Percentiles rank a stretch among this genome's conserved stretches.
phyloP scores from a whole-genome alignment of 371 early-diverging fungal genomes.

The Lichtheimia ornata region DNA sequence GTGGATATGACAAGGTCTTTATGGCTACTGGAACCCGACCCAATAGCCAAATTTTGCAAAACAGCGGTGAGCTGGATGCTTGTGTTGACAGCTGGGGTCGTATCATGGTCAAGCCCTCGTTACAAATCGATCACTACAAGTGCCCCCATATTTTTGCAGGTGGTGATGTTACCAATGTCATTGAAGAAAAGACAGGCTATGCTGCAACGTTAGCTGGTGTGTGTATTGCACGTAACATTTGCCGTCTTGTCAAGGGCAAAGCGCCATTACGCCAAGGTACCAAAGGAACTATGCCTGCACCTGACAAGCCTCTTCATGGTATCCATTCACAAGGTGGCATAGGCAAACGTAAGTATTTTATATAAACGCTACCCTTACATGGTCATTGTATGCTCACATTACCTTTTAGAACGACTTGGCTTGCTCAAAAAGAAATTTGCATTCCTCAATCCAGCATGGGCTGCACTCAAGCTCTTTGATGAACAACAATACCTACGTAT shows the following conservation, averaged over 20 bases:
- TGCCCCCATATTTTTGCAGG: constrained; percentile 66
- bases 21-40: constrained; percentile 43
- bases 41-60: constrained; percentile 30
- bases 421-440: constrained; percentile 25
- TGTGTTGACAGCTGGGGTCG: constrained; percentile 34
- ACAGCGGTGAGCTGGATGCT: constrained; percentile 15
- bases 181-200: constrained; percentile 63
- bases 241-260: constrained; percentile 47
- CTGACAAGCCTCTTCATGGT: constrained; percentile 37
- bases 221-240: constrained; percentile 50
- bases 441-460: constrained; percentile 28
- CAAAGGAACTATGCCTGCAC: constrained; percentile 39
- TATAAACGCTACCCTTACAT: background rate
- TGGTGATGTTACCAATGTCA: constrained; percentile 64
- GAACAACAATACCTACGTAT: constrained; percentile 25
- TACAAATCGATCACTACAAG: constrained; percentile 59
- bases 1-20: constrained; percentile 35
- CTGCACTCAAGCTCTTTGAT: constrained; percentile 32
- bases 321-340: constrained; percentile 40
- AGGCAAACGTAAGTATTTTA: constrained; percentile 35
- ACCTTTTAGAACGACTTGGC: constrained; percentile 19
- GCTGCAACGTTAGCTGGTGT: constrained; percentile 59
- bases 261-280: constrained; percentile 38
- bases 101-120: constrained; percentile 59
- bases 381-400: background rate